Evolutionary conservation across 768 basidiomycete species (phyloP).

Genomic region (Austroboletus eburneus): DNA sequence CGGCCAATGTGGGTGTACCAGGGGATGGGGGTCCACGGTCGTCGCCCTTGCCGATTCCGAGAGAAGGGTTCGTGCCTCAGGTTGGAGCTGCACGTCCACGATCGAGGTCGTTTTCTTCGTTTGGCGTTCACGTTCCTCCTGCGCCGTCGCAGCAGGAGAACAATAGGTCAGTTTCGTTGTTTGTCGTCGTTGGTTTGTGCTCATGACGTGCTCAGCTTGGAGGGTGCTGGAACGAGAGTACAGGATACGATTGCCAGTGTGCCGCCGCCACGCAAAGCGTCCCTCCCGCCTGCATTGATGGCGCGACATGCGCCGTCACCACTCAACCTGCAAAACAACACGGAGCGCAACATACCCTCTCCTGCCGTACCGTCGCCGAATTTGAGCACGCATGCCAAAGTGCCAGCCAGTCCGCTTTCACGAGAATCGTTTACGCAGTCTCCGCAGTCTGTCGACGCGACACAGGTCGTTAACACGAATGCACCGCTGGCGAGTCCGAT

Average conservation of each 20-base stretch:
- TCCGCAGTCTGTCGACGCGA: conserved; percentile 1
- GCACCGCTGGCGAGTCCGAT: conserved; percentile 8
- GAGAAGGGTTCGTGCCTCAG: conserved; percentile 64
- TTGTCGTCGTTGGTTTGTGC: neutral
- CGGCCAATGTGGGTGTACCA: neutral
- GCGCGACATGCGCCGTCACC: conserved; percentile 18
- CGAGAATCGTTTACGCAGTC: conserved; percentile 18
- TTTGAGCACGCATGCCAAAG: conserved; percentile 23
- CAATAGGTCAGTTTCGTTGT: conserved; percentile 16
- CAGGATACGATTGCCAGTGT: neutral
- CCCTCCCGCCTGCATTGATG: conserved; percentile 20
- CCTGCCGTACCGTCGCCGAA: conserved; percentile 36
- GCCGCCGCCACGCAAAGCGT: conserved; percentile 4
- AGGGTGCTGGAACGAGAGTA: conserved; percentile 19
- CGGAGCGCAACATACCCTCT: conserved; percentile 2
- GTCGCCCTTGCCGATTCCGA: conserved; percentile 35
- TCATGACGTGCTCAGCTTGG: conserved; percentile 14
- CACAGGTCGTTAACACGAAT: neutral
- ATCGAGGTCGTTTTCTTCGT: conserved; percentile 75
- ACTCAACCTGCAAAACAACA: conserved; percentile 10
- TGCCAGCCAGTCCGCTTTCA: conserved; percentile 37
- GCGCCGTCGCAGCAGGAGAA: neutral
- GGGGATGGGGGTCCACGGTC: conserved; percentile 1
- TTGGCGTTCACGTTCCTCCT: conserved; percentile 38
- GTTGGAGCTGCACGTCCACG: conserved; percentile 46